These are phyloP conservation scores for Alternaria postmessia DNA, from an alignment of 2,329 filamentous ascomycete genomes.

Conservation along the genomic window DNA sequence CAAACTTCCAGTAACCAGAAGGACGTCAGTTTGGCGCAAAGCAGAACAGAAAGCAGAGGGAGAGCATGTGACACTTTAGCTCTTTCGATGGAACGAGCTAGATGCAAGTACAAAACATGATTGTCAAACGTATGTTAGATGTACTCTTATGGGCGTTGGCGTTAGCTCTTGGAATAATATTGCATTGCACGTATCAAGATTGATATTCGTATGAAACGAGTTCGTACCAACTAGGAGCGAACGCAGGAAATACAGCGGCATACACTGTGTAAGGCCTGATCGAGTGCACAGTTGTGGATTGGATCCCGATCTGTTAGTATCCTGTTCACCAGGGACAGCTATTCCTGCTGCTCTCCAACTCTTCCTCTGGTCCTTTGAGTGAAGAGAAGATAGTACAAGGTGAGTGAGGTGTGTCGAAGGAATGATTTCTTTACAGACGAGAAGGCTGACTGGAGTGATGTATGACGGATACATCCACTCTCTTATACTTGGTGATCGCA, in stretches of 20 bases:
- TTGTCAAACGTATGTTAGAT: slow-evolving; percentile 16
- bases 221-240: neutral
- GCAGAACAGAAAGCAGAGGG: neutral
- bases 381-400: neutral
- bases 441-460: neutral
- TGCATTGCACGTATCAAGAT: slow-evolving; percentile 11
- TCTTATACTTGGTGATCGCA: neutral
- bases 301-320: neutral
- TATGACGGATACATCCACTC: neutral
- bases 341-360: neutral
- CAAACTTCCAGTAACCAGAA: neutral
- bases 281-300: neutral
- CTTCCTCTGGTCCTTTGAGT: neutral
- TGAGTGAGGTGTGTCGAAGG: neutral
- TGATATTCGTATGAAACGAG: neutral
- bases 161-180: slow-evolving; percentile 28
- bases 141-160: slow-evolving; percentile 26
- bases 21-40: neutral
- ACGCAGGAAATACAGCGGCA: neutral
- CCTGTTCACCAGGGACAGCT: neutral
- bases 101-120: slow-evolving; percentile 15
- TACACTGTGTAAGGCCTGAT: neutral
- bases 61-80: slow-evolving; percentile 5
- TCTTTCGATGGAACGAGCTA: neutral
- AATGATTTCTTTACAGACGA: neutral